Evolutionary conservation across 768 basidiomycete genomes (phyloP).

Genomic region (Boletus rubescentipes): DNA sequence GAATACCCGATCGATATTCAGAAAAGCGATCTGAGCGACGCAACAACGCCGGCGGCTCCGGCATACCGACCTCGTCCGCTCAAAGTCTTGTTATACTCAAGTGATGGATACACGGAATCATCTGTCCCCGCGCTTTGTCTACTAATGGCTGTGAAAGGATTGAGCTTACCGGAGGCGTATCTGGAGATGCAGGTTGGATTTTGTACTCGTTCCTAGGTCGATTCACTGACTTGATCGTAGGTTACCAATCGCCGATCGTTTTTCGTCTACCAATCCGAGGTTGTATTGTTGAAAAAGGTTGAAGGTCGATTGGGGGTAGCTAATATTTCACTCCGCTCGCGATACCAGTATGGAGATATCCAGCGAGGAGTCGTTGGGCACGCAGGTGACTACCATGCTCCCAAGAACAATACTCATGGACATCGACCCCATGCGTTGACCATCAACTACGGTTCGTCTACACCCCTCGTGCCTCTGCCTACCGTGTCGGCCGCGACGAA

Average conservation of each 20-base stretch:
- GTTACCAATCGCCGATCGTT: conserved; percentile 77
- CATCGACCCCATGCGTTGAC: conserved; percentile 24
- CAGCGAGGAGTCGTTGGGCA: conserved; percentile 16
- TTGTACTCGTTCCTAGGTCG: background rate
- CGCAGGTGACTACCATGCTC: conserved; percentile 10
- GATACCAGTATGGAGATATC: conserved; percentile 26
- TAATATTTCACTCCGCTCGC: conserved; percentile 20
- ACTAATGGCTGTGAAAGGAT: conserved; percentile 71
- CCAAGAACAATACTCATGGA: conserved; percentile 12
- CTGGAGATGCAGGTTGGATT: conserved; percentile 69
- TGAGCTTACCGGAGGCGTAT: conserved; percentile 86
- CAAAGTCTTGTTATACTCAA: conserved; percentile 77
- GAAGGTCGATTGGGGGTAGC: conserved; percentile 49
- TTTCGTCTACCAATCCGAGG: conserved; percentile 86
- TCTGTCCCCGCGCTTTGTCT: conserved; percentile 84
- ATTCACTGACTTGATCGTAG: conserved; percentile 12
- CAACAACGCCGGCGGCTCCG: conserved; percentile 13
- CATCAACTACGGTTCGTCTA: conserved; percentile 19
- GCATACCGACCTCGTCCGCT: conserved; percentile 54
- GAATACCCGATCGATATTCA: conserved; percentile 16
- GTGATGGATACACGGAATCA: conserved; percentile 92
- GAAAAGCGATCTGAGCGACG: conserved; percentile 15
- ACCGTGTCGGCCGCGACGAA: conserved; percentile 20
- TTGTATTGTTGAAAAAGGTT: conserved; percentile 67
- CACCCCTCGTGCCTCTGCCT: conserved; percentile 5